These are phyloP conservation scores for Trapa incisa DNA, from an alignment of 345 rosid genomes.

Conservation along the genomic window DNA sequence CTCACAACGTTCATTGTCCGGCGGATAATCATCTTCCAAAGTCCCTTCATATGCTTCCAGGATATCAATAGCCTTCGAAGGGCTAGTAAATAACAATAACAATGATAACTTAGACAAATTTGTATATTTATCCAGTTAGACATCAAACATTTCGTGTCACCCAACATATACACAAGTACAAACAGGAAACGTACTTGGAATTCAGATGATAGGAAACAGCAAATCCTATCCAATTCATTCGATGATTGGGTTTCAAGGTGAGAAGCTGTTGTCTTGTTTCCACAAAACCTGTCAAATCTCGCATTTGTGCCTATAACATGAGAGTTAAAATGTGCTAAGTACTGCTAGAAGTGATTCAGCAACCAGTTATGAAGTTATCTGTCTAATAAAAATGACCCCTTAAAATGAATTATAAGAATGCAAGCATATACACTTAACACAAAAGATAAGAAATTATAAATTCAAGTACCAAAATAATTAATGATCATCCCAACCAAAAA, in stretches of 20 bases:
- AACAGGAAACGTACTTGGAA: constrained; percentile 46
- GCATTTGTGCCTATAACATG: constrained; percentile 87
- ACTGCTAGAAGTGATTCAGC: neutral
- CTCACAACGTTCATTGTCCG: constrained; percentile 88
- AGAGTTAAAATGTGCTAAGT: neutral
- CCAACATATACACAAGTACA: neutral
- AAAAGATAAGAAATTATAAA: neutral
- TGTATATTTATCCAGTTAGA: neutral
- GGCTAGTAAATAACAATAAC: constrained; percentile 26
- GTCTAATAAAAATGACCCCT: neutral
- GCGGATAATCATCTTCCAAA: constrained; percentile 94
- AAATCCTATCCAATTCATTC: constrained; percentile 99
- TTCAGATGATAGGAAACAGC: constrained; percentile 94
- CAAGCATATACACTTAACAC: neutral
- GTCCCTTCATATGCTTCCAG: constrained; percentile 99
- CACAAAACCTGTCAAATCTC: constrained; percentile 91
- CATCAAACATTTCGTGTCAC: neutral
- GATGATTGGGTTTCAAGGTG: constrained; percentile 91
- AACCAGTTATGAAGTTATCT: neutral
- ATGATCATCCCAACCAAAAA: too few relatives aligned
- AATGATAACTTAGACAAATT: neutral
- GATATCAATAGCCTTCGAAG: constrained; percentile 93
- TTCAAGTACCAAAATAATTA: neutral
- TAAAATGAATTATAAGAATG: neutral
- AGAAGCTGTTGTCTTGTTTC: constrained; percentile 94